Evolutionary conservation across 176 grass and related monocot species (phyloP).

Genomic region (Alloteropsis semialata): DNA sequence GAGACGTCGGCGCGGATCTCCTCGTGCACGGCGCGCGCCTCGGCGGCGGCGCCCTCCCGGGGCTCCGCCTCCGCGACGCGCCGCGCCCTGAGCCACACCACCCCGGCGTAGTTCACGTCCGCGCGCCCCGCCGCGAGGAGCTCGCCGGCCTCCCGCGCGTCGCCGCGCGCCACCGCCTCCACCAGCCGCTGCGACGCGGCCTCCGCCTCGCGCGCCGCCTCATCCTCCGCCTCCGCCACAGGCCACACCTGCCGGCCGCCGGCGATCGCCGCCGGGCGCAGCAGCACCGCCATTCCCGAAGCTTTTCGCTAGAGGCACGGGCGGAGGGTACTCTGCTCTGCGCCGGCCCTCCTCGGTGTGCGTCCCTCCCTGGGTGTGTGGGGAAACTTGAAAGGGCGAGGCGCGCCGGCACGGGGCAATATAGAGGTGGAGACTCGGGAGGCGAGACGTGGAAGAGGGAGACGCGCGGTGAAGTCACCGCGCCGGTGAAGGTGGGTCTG

Average conservation of each 20-base stretch:
- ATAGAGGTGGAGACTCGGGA: constrained; percentile 41
- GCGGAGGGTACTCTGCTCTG: neutral
- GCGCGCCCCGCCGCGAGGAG: constrained; percentile 55
- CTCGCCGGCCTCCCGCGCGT: constrained; percentile 48
- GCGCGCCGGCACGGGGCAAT: constrained; percentile 54
- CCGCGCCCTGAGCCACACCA: constrained; percentile 66
- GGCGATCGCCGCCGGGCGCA: constrained; percentile 53
- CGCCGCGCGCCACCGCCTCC: constrained; percentile 69
- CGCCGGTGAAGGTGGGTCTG: neutral
- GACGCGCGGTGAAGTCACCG: constrained; percentile 41
- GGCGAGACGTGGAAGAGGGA: neutral
- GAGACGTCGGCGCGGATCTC: constrained; percentile 95
- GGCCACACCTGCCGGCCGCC: constrained; percentile 79
- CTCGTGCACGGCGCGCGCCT: constrained; percentile 53
- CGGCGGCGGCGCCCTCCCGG: constrained; percentile 64
- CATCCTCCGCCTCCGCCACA: constrained; percentile 44
- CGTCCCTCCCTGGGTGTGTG: neutral
- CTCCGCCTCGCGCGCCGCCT: constrained; percentile 30
- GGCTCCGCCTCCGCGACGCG: constrained; percentile 58
- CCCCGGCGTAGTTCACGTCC: constrained; percentile 92
- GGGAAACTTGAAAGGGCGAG: constrained; percentile 60
- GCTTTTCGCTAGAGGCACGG: too few species aligned
- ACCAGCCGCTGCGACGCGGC: constrained; percentile 78
- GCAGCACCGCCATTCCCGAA: constrained; percentile 62
- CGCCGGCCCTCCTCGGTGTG: neutral